These are phyloP conservation scores for Yarrowia divulgata DNA, from an alignment of 805 yeast species.

Conservation along the genomic window DNA sequence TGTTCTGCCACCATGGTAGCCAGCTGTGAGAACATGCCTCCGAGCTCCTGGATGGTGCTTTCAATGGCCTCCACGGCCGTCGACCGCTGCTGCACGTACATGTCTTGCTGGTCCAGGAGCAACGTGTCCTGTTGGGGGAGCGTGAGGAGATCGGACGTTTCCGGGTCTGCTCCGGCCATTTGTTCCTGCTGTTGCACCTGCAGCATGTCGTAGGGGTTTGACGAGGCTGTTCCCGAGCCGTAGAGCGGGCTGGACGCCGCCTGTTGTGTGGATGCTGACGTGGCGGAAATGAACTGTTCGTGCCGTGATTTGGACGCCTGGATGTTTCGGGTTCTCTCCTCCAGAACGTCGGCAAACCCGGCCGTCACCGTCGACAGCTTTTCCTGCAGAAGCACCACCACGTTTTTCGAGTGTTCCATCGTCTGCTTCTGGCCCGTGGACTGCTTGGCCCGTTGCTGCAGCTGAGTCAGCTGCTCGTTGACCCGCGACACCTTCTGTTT, in stretches of 20 bases:
- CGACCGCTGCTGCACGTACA: slow-evolving; percentile 81
- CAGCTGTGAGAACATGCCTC: slow-evolving; percentile 89
- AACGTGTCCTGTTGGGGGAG: slow-evolving; percentile 89
- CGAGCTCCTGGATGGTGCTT: slow-evolving; percentile 96
- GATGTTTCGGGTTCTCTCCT: slow-evolving; percentile 83
- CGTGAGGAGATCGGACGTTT: slow-evolving; percentile 59
- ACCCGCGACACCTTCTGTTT: slow-evolving; percentile 85
- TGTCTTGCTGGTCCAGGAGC: slow-evolving; percentile 80
- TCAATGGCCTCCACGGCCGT: slow-evolving; percentile 96
- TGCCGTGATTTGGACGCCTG: slow-evolving; percentile 79
- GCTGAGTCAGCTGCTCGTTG: slow-evolving; percentile 69
- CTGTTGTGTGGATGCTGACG: slow-evolving; percentile 46
- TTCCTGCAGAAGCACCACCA: slow-evolving; percentile 83
- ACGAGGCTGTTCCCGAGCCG: slow-evolving; percentile 31
- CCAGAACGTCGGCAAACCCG: slow-evolving; percentile 88
- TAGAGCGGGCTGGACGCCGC: slow-evolving; percentile 41
- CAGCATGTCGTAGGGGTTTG: slow-evolving; percentile 35
- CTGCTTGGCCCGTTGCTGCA: slow-evolving; percentile 62
- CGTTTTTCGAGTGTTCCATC: slow-evolving; percentile 79
- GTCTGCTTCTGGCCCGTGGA: slow-evolving; percentile 61
- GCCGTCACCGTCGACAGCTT: slow-evolving; percentile 92
- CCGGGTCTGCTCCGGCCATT: slow-evolving; percentile 48
- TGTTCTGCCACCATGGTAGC: slow-evolving; percentile 98
- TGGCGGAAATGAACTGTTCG: slow-evolving; percentile 75
- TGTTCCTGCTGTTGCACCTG: slow-evolving; percentile 47